Evolutionary conservation across 208 protist genomes (phyloP), one percentile per base, ranked within the genome.

Genomic region (Leishmania gerbilli): DNA sequence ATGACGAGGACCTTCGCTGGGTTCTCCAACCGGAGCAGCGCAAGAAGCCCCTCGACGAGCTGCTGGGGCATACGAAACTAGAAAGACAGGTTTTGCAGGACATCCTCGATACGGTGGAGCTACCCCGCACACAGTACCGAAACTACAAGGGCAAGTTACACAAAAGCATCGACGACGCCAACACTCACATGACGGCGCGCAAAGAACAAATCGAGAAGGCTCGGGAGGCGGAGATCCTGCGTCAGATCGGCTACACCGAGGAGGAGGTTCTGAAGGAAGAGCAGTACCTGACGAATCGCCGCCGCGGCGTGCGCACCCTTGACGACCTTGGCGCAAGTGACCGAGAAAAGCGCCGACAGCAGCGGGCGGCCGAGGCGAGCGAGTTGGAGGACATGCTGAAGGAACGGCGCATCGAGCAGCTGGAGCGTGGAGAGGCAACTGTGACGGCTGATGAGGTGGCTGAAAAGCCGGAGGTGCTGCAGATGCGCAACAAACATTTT

Each of bases 61-160:
- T 96, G 1, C 42, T 94, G 17, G 71, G 83, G 13, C 77, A 89
- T 85, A 96, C 93, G 11, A 96, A 96, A 68, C 83, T 96, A 31
- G 88, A 93, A 31, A 85, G 87, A 27, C 74, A 90, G 69, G 90
- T 93, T 55, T 82, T 96, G 68, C 91, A 96, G 84, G 93, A 96
- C 65, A 94, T 96, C 67, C 62, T 96, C 24, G 93, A 96, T 80
- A 96, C 93, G 5, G 91, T 96, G 27, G 91, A 96, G 86, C 87
- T 94, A 45, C 93, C 93, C 1, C 91, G 93, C 24, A 87, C 79
- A 74, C 93, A 96, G 86, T 96, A 94, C 82, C 88, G 93, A 47
- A 96, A 96, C 81, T 96, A 96, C 84, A 96, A 95, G 86, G 93
- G 93, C 3, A 96, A 96, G 76, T 81, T 96, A 67, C 93, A 96